Percentiles rank a stretch among this genome's conserved stretches.
These are phyloP conservation scores for Yamadazyma siamensis DNA, from an alignment of 1,139 yeast species.

Conservation along the genomic window DNA sequence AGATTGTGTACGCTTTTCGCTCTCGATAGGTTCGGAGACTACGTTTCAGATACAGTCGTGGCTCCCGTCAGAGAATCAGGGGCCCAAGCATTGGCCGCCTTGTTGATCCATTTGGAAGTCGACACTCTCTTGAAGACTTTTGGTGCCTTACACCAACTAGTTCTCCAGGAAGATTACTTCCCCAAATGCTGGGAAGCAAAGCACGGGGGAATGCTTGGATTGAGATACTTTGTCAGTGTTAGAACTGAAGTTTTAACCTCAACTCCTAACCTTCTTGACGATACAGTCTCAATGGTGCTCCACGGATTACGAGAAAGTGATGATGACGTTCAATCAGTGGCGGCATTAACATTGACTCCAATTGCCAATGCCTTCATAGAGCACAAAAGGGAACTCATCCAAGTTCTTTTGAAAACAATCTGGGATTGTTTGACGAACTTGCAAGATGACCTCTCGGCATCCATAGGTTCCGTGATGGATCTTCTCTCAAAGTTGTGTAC, in stretches of 20 bases:
- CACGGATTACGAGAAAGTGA: conserved; percentile 82
- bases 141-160: conserved; percentile 61
- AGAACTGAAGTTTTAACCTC: conserved; percentile 71
- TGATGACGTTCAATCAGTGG: conserved; percentile 96
- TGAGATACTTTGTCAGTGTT: conserved; percentile 88
- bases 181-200: conserved; percentile 87
- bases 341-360: conserved; percentile 90
- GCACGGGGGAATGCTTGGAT: conserved; percentile 96
- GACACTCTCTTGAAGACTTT: conserved; percentile 60
- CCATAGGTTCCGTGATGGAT: conserved; percentile 96
- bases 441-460: conserved; percentile 88
- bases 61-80: conserved; percentile 98
- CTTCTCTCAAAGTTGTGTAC: conserved; percentile 83
- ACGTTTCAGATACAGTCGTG: conserved; percentile 94
- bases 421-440: conserved; percentile 87
- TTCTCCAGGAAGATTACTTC: conserved; percentile 55
- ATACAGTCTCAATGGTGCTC: conserved; percentile 79
- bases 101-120: conserved; percentile 63
- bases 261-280: conserved; percentile 58
- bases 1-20: conserved; percentile 85
- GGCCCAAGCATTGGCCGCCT: conserved; percentile 91
- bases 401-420: conserved; percentile 65
- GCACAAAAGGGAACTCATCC: conserved; percentile 58
- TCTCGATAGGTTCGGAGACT: conserved; percentile 94
- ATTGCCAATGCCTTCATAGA: conserved; percentile 81